phyloP scores from a whole-genome alignment of 2,329 filamentous ascomycete genomes.

The Stemphylium lycopersici region DNA sequence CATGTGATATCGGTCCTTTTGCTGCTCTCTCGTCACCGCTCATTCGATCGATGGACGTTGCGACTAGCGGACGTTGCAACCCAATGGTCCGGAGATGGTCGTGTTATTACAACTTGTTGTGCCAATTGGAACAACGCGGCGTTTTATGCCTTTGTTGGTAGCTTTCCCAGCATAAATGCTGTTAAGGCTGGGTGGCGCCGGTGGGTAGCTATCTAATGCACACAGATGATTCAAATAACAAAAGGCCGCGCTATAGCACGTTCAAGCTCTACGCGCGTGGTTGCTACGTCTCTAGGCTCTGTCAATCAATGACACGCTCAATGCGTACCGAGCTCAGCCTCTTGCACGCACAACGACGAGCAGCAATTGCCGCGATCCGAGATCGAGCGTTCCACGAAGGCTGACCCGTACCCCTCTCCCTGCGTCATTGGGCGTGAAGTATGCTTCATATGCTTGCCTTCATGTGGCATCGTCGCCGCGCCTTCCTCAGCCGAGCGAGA shows the following conservation, averaged over 20 bases:
- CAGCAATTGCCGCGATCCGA: conserved; percentile 9
- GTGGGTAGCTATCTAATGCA: conserved; percentile 5
- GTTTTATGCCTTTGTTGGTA: conserved; percentile 6
- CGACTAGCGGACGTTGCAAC: conserved; percentile 18
- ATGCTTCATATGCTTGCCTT: not conserved
- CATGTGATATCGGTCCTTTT: conserved; percentile 32
- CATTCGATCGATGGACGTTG: conserved; percentile 20
- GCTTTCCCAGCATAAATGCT: conserved; percentile 3
- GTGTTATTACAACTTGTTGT: conserved; percentile 1
- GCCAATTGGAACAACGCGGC: conserved; percentile 12
- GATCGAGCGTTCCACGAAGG: conserved; percentile 12
- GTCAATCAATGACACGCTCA: not conserved
- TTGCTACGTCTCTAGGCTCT: conserved; percentile 1
- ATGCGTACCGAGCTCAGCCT: conserved; percentile 5
- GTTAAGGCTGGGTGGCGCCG: conserved; percentile 6
- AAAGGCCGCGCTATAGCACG: not conserved
- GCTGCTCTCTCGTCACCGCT: conserved; percentile 32
- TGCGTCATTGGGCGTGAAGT: conserved; percentile 22
- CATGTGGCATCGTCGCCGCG: conserved; percentile 7
- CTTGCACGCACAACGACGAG: conserved; percentile 1
- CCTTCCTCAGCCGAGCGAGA: not conserved
- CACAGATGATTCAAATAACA: not conserved
- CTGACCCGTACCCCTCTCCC: conserved; percentile 24
- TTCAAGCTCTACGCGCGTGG: conserved; percentile 1
- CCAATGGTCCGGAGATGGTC: conserved; percentile 10